Evolutionary conservation across 768 basidiomycete genomes (phyloP), one percentile per base, ranked within the genome.

Genomic region (Holtermannia corniformis): DNA sequence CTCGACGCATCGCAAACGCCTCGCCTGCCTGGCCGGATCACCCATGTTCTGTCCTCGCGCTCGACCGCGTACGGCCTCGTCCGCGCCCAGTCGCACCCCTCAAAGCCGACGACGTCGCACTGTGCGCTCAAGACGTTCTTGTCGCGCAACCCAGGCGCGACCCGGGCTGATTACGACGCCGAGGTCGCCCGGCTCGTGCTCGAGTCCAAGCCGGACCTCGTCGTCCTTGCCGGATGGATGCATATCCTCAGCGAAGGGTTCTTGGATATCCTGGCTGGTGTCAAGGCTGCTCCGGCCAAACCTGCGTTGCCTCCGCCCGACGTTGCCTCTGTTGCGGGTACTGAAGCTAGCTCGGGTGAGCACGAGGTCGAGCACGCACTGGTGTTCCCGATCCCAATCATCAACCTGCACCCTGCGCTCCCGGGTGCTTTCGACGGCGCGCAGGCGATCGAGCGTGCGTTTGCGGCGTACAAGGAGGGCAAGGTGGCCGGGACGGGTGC

Each of bases 191-290:
- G 79, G 26, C 78, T 81, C 49, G 81, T 89, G 3, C 64, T 85
- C 4, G 67, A 73, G 22, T 79, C 76, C n/a, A 52, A 53, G 26
- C 93, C 93, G 0, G 87, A 96, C 72, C 70, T 93, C 22, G 80
- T 97, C 45, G 86, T 97, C 5, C 78, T 97, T n/a, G 95, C 93
- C 0, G 95, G 95, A 0, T 99, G 90, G 88, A 96, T 99, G 93
- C 92, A 97, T 65, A 87, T 97, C 63, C 78, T 96, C 54, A 82
- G 84, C 52, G 83, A 87, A 49, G 75, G 75, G 0, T 96, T 96
- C 71, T 72, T 97, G 54, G 80, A 87, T 19, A 76, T 81, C 26
- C 68, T 87, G 47, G 75, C 78, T 45, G 79, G 79, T 11, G 50
- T 43, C 13, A 44, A 13, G 2, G 20, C 41, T 19, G 49, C 59